Evolutionary conservation across 1,284 basidiomycete genomes (phyloP).

Genomic region (Tilletia caries): DNA sequence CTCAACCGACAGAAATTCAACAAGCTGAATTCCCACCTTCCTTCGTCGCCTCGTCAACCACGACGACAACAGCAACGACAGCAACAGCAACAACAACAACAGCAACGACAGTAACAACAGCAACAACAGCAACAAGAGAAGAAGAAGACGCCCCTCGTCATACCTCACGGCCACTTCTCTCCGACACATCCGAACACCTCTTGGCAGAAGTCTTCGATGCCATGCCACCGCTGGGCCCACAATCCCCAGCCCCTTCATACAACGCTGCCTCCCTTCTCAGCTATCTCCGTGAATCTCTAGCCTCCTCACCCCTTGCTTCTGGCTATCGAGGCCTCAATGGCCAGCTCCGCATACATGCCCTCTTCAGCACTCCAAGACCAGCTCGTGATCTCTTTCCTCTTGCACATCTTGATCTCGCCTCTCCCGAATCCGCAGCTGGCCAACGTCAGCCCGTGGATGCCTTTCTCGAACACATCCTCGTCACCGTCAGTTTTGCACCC

Average conservation of each 20-base stretch:
- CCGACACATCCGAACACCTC: neutral
- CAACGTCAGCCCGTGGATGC: slow-evolving; percentile 18
- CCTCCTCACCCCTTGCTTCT: slow-evolving; percentile 18
- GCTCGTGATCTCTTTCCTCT: slow-evolving; percentile 46
- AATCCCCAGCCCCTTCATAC: slow-evolving; percentile 7
- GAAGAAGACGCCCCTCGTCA: too few relatives aligned
- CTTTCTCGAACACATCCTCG: slow-evolving; percentile 33
- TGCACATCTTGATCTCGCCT: slow-evolving; percentile 41
- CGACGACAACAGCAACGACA: too few relatives aligned
- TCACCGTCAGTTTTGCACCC: slow-evolving; percentile 29
- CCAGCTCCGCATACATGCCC: slow-evolving; percentile 30
- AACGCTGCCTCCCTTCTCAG: slow-evolving; percentile 3
- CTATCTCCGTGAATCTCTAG: neutral
- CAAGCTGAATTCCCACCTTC: too few relatives aligned
- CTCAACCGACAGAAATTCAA: too few relatives aligned
- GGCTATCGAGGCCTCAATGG: slow-evolving; percentile 24
- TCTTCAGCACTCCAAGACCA: slow-evolving; percentile 42
- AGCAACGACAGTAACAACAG: too few relatives aligned
- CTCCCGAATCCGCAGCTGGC: slow-evolving; percentile 23
- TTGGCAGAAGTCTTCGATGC: neutral
- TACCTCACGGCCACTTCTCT: neutral
- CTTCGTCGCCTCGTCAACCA: too few relatives aligned
- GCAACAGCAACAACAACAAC: too few relatives aligned
- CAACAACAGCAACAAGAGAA: too few relatives aligned
- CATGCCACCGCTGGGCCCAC: neutral